Conservation (phyloP, 2,329 filamentous ascomycete genomes). For the Trichoderma sp. region DNA sequence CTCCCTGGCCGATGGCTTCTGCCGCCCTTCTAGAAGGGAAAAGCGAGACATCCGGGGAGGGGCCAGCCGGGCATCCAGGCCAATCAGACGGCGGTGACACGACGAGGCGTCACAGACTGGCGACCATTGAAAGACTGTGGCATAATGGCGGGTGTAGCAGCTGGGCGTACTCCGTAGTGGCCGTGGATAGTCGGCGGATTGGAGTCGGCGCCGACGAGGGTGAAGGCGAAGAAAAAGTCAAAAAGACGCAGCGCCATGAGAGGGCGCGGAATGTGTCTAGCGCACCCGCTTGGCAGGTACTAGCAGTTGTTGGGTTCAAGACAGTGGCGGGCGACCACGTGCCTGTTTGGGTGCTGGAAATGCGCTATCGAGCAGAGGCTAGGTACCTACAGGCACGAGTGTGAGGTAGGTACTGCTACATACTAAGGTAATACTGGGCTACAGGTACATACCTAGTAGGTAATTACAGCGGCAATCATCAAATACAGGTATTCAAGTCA, state of each 20-base stretch:
- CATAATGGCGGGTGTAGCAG: neutral
- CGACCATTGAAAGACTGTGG: neutral
- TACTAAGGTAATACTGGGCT: too few species aligned
- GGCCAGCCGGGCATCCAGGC: neutral
- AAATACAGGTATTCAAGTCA: too few species aligned
- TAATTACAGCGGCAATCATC: too few species aligned
- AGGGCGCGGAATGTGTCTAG: neutral
- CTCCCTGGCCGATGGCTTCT: constrained; percentile 15
- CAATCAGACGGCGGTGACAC: neutral
- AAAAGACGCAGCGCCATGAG: neutral
- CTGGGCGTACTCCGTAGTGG: neutral
- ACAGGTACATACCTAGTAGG: neutral
- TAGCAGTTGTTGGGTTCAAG: neutral
- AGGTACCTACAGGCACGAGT: neutral
- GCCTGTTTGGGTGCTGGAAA: too few species aligned
- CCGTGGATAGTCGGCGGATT: neutral
- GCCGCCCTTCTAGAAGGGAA: constrained; percentile 20
- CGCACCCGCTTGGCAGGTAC: constrained; percentile 10
- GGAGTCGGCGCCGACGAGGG: neutral
- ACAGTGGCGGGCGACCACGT: neutral
- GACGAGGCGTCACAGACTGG: neutral
- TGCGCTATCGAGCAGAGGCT: too few species aligned
- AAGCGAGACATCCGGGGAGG: constrained; percentile 7
- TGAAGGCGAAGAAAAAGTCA: neutral
- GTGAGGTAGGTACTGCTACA: too few species aligned